Base-by-base conservation (phyloP, 1,139 yeast genomes). In the Debaryomyces subglobosus region DNA sequence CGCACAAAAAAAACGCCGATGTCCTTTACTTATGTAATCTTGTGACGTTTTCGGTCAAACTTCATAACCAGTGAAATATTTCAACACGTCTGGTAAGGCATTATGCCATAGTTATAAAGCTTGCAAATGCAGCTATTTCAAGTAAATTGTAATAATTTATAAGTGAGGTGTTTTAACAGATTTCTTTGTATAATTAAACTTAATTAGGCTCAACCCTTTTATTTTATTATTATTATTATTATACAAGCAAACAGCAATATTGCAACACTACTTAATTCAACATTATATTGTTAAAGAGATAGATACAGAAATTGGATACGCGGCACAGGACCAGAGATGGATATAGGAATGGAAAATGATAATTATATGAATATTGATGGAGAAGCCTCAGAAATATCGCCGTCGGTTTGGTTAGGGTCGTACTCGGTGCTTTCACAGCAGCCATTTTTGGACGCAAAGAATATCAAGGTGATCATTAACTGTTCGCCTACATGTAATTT, bases 401-500 rank as follows among this genome's bases (percentile, higher is more conserved):
- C 72, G 5, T 53, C 63, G n/a, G 57, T 68, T 5, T 69, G 72
- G 71, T 47, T 67, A 32, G 73, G 72, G 5, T 56, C 65, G 18
- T 64, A 64, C 50, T 34, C 47, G 33, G 48, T 61, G 12, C 53
- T 68, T 27, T 49, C 55, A 7, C 49, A 51, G 41, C 49, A 48
- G 20, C 49, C 51, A 39, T 58, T 63, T 51, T 49, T 71, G 23
- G 51, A 53, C n/a, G 52, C 59, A 23, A 56, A 63, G 46, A 67
- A 70, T 47, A 65, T 72, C 47, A 74, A 74, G 56, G 69, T 76
- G 21, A 63, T 76, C 36, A 67, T 76, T 49, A 76, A 74, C 57
- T 75, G 79, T 51, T 68, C 72, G 2, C 61, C 70, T 23, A 74
- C 79, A 0, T 53, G 59, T 47, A 57, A 56, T 27, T 75, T 75